Evolutionary conservation across 345 rosid species (phyloP).

Genomic region (Psidium friedrichsthalianum): DNA sequence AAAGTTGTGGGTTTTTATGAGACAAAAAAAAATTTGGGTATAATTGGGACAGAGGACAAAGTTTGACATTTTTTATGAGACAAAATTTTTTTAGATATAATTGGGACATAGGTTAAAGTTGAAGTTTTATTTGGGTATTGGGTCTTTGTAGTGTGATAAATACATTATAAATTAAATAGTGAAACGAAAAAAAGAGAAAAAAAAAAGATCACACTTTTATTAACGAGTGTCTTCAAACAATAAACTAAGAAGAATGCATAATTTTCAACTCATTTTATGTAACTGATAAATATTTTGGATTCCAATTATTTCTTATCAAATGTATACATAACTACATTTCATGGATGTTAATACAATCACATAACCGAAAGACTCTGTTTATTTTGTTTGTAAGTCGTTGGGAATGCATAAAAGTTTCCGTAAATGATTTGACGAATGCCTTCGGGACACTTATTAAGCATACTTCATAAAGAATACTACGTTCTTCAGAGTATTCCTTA

Average conservation of each 20-base stretch:
- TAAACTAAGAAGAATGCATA: not conserved
- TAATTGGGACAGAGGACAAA: no score
- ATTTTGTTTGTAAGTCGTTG: not conserved
- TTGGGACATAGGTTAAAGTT: no score
- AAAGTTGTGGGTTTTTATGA: no score
- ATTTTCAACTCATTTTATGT: accelerated
- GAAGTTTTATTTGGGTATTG: no score
- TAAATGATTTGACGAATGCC: not conserved
- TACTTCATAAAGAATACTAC: not conserved
- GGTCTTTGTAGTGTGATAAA: not conserved
- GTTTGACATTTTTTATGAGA: no score
- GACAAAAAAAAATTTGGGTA: no score
- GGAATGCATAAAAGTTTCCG: not conserved
- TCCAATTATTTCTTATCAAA: not conserved
- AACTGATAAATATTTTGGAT: no score
- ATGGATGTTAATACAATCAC: not conserved
- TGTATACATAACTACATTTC: not conserved
- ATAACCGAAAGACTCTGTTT: not conserved
- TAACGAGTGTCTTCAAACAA: not conserved
- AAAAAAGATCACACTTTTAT: not conserved
- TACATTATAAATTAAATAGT: not conserved
- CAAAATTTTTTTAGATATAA: no score
- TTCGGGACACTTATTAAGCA: not conserved
- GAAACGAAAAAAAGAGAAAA: not conserved
- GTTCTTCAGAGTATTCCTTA: not conserved